Evolutionary conservation across 129 eudicot species (phyloP).

Genomic region (Logfia minima): DNA sequence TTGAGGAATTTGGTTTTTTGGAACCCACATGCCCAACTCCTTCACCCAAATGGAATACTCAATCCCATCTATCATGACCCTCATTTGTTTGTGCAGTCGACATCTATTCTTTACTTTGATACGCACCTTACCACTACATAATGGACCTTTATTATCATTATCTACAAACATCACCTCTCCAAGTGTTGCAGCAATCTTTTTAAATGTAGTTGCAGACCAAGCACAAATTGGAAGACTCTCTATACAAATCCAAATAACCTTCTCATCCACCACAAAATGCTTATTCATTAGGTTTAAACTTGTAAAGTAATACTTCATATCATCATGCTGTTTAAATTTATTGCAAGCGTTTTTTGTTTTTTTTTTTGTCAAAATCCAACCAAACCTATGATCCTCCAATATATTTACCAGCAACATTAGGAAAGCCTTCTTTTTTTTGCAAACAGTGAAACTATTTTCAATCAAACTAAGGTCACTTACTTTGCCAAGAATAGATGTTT

Average conservation of each 20-base stretch:
- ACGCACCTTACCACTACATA: not conserved
- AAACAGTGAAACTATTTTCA: no score
- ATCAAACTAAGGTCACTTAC: no score
- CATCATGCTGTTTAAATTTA: not conserved
- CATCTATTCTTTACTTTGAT: not conserved
- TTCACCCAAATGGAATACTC: not conserved
- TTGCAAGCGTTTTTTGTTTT: no score
- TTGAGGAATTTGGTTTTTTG: not conserved
- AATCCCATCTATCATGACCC: not conserved
- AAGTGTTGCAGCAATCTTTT: not conserved
- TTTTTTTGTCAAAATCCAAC: not conserved
- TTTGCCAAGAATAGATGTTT: not conserved
- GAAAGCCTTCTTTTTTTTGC: no score
- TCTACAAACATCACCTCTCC: not conserved
- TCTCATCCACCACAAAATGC: not conserved
- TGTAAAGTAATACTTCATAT: not conserved
- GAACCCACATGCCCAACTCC: not conserved
- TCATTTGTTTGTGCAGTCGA: not conserved
- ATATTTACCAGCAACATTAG: not conserved
- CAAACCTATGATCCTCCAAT: slow-evolving; percentile 1
- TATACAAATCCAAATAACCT: not conserved
- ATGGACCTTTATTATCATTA: not conserved
- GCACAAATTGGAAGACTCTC: not conserved
- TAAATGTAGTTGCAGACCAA: not conserved
- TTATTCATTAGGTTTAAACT: not conserved